These are phyloP conservation scores for Dissophora globulifera DNA, from an alignment of 192 early-diverging fungal species.

Conservation along the genomic window DNA sequence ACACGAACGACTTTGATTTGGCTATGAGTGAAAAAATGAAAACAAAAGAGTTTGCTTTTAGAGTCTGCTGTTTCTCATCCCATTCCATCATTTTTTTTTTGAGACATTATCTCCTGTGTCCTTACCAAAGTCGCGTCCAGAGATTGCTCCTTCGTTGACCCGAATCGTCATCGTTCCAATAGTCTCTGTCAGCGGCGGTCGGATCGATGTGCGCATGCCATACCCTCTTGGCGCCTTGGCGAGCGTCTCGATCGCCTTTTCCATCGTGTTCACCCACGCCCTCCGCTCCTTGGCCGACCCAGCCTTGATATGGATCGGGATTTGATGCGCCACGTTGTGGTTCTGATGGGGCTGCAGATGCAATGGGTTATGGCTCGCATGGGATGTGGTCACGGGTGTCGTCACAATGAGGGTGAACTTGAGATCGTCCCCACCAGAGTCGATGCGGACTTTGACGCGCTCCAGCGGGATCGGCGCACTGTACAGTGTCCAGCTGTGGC, in stretches of 20 bases:
- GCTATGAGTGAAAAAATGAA: no score
- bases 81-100: no score
- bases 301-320: constrained; percentile 32
- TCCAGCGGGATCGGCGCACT: constrained; percentile 33
- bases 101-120: background rate
- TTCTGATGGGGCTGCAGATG: constrained; percentile 12
- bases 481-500: constrained; percentile 29
- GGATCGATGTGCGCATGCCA: constrained; percentile 43
- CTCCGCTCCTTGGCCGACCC: constrained; percentile 19
- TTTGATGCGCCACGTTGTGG: background rate
- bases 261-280: constrained; percentile 13
- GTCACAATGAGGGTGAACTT: constrained; percentile 20
- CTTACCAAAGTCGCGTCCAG: constrained; percentile 39
- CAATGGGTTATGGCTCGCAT: background rate
- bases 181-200: constrained; percentile 32
- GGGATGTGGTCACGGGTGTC: background rate
- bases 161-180: constrained; percentile 42
- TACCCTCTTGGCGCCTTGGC: constrained; percentile 33
- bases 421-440: constrained; percentile 10
- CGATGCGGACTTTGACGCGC: constrained; percentile 10
- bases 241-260: constrained; percentile 28
- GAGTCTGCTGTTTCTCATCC: no score
- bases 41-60: no score
- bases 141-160: constrained; percentile 16
- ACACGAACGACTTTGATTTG: constrained; percentile 36